Conservation (phyloP, 306 rosid genomes). For the Potentilla sterilis region DNA sequence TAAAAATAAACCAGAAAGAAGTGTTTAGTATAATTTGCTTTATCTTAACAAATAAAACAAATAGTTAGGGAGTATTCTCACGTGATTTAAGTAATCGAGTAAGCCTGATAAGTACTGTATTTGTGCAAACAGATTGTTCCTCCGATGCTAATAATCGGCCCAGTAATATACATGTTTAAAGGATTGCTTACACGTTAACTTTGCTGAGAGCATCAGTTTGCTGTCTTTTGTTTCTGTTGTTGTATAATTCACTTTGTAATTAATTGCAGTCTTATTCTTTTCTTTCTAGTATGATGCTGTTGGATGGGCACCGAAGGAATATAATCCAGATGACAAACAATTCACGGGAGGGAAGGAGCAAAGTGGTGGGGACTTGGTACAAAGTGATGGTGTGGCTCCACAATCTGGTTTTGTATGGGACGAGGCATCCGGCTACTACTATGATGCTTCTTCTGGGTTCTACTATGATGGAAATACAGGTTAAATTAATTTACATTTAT, state of each 20-base stretch:
- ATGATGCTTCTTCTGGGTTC: constrained; percentile 97
- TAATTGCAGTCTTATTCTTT: constrained; percentile 4
- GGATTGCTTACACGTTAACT: neutral
- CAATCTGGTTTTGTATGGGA: constrained; percentile 98
- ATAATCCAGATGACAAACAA: constrained; percentile 80
- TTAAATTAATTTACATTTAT: constrained; percentile 18
- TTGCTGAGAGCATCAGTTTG: neutral
- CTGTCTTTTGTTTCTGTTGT: constrained; percentile 1
- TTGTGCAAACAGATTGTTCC: neutral
- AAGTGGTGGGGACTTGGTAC: constrained; percentile 41
- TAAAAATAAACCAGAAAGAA: neutral
- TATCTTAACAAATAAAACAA: neutral
- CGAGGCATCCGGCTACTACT: constrained; percentile 95
- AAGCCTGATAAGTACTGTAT: neutral
- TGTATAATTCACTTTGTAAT: neutral
- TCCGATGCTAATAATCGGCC: neutral
- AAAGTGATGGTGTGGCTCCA: constrained; percentile 61
- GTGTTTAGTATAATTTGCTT: neutral
- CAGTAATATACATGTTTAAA: neutral
- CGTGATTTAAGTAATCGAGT: neutral
- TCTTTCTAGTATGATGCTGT: constrained; percentile 75
- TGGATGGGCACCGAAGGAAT: constrained; percentile 99
- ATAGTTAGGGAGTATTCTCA: neutral
- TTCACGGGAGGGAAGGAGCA: constrained; percentile 53
- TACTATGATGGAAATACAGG: constrained; percentile 98